phyloP scores from a whole-genome alignment of 306 rosid genomes.

The Cicer bijugum region DNA sequence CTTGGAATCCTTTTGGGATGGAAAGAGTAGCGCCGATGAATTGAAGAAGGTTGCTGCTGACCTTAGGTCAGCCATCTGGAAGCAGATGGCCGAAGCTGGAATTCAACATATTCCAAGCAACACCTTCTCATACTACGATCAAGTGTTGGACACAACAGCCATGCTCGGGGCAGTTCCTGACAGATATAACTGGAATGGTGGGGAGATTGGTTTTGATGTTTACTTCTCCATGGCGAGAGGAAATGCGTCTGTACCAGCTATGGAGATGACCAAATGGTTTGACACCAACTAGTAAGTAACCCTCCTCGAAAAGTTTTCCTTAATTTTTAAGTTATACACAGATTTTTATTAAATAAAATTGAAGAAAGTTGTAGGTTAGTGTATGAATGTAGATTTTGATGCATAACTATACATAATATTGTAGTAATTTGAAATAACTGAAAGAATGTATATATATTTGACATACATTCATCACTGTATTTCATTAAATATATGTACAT shows the following conservation, averaged over 20 bases:
- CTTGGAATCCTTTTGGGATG: constrained; percentile 91
- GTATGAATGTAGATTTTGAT: constrained; percentile 9
- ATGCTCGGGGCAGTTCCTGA: constrained; percentile 87
- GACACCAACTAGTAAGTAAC: constrained; percentile 76
- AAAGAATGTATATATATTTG: background rate
- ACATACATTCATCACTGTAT: background rate
- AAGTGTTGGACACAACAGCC: constrained; percentile 81
- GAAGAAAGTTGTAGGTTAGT: constrained; percentile 23
- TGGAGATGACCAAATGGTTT: constrained; percentile 95
- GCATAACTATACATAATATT: background rate
- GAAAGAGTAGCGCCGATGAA: constrained; percentile 69
- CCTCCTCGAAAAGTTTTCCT: background rate
- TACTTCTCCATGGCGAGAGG: constrained; percentile 94
- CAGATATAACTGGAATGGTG: constrained; percentile 72
- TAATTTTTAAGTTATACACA: background rate
- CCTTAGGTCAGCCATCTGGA: constrained; percentile 75
- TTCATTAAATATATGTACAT: constrained; percentile 1
- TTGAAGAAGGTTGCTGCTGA: constrained; percentile 65
- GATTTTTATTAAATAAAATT: constrained; percentile 7
- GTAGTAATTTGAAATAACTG: constrained; percentile 26
- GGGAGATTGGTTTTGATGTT: constrained; percentile 74
- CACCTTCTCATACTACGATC: constrained; percentile 85
- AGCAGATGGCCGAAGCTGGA: constrained; percentile 78
- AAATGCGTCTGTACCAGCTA: constrained; percentile 73
- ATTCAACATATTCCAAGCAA: constrained; percentile 81